Evolutionary conservation across 1,284 basidiomycete genomes (phyloP).

Genomic region (Ceratobasidium theobromae): DNA sequence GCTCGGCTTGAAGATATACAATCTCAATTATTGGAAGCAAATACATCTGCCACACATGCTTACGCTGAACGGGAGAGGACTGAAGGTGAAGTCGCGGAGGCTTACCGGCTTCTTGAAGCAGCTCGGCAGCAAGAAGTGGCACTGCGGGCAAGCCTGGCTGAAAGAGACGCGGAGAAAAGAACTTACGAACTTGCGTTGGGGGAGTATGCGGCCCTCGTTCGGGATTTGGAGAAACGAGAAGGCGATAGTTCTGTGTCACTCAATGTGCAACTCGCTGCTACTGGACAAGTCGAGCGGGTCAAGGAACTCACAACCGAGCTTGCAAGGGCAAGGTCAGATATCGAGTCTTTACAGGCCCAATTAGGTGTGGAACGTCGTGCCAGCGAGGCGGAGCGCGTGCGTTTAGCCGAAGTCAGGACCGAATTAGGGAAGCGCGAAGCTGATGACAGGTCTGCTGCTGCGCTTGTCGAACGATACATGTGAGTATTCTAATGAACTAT

Average conservation of each 20-base stretch:
- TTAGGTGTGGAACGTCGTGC: constrained; percentile 53
- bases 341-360: constrained; percentile 49
- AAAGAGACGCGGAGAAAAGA: constrained; percentile 57
- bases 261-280: constrained; percentile 48
- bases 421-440: constrained; percentile 62
- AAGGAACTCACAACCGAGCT: constrained; percentile 55
- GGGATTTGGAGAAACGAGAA: constrained; percentile 55
- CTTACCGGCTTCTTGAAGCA: constrained; percentile 57
- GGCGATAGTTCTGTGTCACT: constrained; percentile 1
- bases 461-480: constrained; percentile 89
- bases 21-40: constrained; percentile 48
- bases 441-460: constrained; percentile 78
- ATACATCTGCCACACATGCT: background rate
- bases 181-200: constrained; percentile 64
- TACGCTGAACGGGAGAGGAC: constrained; percentile 50
- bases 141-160: constrained; percentile 48
- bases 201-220: constrained; percentile 70
- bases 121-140: constrained; percentile 51
- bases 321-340: constrained; percentile 49
- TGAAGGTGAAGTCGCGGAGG: constrained; percentile 50
- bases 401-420: constrained; percentile 52
- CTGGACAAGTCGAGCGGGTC: constrained; percentile 53
- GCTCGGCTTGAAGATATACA: constrained; percentile 65
- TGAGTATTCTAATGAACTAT: constrained; percentile 43
- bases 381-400: constrained; percentile 48